Evolutionary conservation across 2,329 filamentous ascomycete species (phyloP).

Genomic region (Arachnopeziza araneosa): DNA sequence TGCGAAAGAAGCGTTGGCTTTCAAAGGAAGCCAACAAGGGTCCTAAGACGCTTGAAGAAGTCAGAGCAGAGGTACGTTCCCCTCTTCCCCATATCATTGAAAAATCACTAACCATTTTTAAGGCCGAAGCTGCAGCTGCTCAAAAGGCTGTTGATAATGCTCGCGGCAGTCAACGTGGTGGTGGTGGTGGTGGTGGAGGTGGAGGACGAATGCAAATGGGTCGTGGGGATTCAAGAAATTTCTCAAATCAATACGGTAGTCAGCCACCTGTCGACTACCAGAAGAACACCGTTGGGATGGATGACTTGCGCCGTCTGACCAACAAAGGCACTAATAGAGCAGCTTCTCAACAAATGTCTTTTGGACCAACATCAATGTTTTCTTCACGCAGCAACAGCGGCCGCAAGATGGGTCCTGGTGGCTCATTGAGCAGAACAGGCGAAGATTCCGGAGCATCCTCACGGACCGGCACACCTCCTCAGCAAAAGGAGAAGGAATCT

Average conservation of each 20-base stretch:
- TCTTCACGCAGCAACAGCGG: slow-evolving; percentile 88
- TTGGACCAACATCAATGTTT: slow-evolving; percentile 85
- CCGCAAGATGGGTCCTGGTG: slow-evolving; percentile 70
- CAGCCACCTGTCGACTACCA: slow-evolving; percentile 64
- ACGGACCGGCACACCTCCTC: slow-evolving; percentile 81
- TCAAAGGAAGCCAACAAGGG: slow-evolving; percentile 91
- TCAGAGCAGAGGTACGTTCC: slow-evolving; percentile 66
- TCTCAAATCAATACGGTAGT: slow-evolving; percentile 67
- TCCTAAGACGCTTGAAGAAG: slow-evolving; percentile 91
- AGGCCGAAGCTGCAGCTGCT: slow-evolving; percentile 68
- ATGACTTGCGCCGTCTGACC: slow-evolving; percentile 79
- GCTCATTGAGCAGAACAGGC: slow-evolving; percentile 64
- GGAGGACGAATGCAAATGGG: slow-evolving; percentile 65
- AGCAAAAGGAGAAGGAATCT: slow-evolving; percentile 56
- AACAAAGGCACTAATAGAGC: slow-evolving; percentile 57
- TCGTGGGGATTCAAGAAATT: slow-evolving; percentile 81
- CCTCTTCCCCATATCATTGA: not conserved
- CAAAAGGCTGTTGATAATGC: slow-evolving; percentile 74
- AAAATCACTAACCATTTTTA: slow-evolving; percentile 23
- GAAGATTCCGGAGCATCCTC: slow-evolving; percentile 87
- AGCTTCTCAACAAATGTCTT: slow-evolving; percentile 53
- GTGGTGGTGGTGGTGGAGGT: slow-evolving; percentile 57
- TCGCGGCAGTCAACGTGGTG: slow-evolving; percentile 58
- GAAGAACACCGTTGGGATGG: slow-evolving; percentile 80
- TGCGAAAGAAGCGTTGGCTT: slow-evolving; percentile 71